These are phyloP conservation scores for Caryopteris hybrid DNA, from an alignment of 305 asterid species.

Conservation along the genomic window DNA sequence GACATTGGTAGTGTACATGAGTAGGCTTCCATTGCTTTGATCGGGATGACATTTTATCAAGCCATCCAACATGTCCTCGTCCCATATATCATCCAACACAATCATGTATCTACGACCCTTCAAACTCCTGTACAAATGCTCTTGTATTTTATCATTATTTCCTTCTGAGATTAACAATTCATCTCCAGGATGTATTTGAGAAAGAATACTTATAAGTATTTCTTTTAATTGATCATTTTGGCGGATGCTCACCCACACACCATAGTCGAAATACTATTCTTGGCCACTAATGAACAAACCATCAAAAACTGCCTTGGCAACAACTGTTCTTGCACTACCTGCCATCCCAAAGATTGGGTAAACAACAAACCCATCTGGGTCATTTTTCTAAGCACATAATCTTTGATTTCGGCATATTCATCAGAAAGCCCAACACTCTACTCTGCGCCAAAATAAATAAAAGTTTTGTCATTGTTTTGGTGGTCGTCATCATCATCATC, in stretches of 20 bases:
- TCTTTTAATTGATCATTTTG: background rate
- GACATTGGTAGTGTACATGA: too few species aligned
- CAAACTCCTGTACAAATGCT: too few species aligned
- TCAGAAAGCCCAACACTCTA: constrained; percentile 3
- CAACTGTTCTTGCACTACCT: background rate
- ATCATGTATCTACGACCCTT: too few species aligned
- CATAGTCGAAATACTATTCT: background rate
- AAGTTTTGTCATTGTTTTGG: background rate
- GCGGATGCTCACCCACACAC: background rate
- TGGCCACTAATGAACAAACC: background rate
- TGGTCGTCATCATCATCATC: background rate
- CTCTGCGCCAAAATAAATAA: background rate
- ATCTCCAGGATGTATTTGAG: background rate
- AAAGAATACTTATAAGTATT: background rate
- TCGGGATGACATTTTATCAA: too few species aligned
- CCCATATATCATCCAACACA: too few species aligned
- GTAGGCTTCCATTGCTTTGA: too few species aligned
- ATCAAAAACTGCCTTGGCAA: background rate
- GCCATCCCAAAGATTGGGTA: background rate
- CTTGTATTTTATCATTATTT: too few species aligned
- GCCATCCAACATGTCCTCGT: too few species aligned
- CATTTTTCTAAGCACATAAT: background rate
- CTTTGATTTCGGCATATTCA: background rate
- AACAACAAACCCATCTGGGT: background rate
- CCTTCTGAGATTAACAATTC: too few species aligned